Evolutionary conservation across 495 filamentous ascomycete species (phyloP), one percentile per base, ranked within the genome.

Genomic region (Haplographium delicatum): DNA sequence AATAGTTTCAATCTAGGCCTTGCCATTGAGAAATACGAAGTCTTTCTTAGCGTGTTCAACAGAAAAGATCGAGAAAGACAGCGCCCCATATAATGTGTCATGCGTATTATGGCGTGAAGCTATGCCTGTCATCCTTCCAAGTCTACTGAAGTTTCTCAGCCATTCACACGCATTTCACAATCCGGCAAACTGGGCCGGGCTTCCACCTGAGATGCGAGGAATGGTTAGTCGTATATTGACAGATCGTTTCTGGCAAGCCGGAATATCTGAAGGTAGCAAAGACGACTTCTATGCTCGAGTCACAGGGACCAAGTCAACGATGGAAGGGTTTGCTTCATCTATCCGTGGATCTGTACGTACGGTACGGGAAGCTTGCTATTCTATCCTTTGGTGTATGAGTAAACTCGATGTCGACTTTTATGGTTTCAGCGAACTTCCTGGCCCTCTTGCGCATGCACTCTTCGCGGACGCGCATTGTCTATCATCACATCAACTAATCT

Each of bases 221-320:
- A 80, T 96, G 13, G 83, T 96, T 24, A 80, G 80, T 26, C 81
- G 87, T 5, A 88, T 96, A 39, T 70, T 99, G 15, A 95, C 89
- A 1, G 93, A 99, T 68, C 85, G 93, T 20, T 97, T 99, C 62
- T 99, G 93, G 93, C 93, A 99, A 76, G 86, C 91, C 13, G 93
- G 93, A 13, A 99, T 99, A 33, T 96, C 93, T 0, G 86, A 78
- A 54, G 93, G 95, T 22, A 96, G 86, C 57, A 85, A 89, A 58
- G 93, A 97, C 44, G 89, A 96, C 27, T 99, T 99, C 62, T 97
- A 96, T 66, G 88, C 93, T 34, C 79, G 84, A 34, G 90, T 99
- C 25, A 82, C 84, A 8, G 82, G 85, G 20, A 96, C 95, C 28
- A 93, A 88, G 68, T 75, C 77, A 38, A 95, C 90, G 0, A 75